A percentile compares a stretch with the other conserved stretches of the same genome.
phyloP scores from a whole-genome alignment of 495 filamentous ascomycete genomes.

The Penicillium steckii region DNA sequence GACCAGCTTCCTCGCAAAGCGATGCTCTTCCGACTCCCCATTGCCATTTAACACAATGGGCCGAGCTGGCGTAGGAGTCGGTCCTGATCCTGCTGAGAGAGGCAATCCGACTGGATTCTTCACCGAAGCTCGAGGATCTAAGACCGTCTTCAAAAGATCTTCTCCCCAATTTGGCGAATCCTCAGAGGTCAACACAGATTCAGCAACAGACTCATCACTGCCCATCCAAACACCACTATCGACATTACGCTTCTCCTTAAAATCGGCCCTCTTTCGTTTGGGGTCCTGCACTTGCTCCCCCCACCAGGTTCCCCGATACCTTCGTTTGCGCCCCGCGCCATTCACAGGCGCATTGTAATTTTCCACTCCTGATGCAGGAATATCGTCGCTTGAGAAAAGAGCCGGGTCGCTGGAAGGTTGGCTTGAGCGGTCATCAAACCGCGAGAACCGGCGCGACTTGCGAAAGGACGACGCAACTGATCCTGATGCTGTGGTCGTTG shows the following conservation, averaged over 20 bases:
- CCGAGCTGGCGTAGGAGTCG: conserved; percentile 4
- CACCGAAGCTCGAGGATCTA: conserved; percentile 10
- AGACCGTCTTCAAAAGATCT: conserved; percentile 32
- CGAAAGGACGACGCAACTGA: conserved; percentile 24
- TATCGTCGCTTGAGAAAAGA: conserved; percentile 77
- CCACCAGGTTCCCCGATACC: conserved; percentile 72
- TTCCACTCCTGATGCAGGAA: conserved; percentile 64
- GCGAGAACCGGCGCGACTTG: conserved; percentile 34
- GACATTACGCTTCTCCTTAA: conserved; percentile 56
- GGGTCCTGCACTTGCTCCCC: conserved; percentile 52
- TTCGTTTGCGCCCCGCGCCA: conserved; percentile 55
- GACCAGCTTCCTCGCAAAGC: conserved; percentile 42
- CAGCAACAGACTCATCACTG: conserved; percentile 52
- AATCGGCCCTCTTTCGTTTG: conserved; percentile 56
- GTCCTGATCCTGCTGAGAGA: not conserved
- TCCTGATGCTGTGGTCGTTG: conserved; percentile 7
- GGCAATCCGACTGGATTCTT: conserved; percentile 2
- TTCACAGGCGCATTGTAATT: conserved; percentile 56
- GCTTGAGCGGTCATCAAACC: conserved; percentile 44
- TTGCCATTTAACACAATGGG: conserved; percentile 16
- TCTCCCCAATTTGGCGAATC: conserved; percentile 39
- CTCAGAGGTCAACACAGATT: conserved; percentile 34
- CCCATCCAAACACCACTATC: conserved; percentile 85
- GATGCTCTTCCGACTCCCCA: conserved; percentile 38
- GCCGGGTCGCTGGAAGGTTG: conserved; percentile 70